Base-by-base conservation (phyloP, 169 alveolate genomes). In the Eimeria zaria region DNA sequence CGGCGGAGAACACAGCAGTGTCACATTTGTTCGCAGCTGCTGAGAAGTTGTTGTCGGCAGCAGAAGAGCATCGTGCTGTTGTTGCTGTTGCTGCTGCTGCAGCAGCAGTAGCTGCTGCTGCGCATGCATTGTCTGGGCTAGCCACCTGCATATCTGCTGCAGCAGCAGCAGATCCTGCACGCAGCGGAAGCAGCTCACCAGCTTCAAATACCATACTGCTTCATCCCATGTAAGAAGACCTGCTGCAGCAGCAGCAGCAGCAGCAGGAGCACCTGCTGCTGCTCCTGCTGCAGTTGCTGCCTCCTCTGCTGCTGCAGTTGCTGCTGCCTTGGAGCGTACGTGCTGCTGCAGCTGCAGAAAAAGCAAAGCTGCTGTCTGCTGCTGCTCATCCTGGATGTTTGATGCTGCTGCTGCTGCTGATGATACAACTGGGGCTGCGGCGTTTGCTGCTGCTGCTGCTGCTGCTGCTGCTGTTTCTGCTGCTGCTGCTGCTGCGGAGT, bases 141-240 rank as follows among this genome's bases (percentile, higher is more conserved):
- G 67, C 90, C 90, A 81, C 71, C 90, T 46, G 90, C 90, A 81
- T 27, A 81, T 48, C 30, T 81, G 90, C 90, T 81, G 90, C 71
- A 39, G 33, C 73, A 81, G 69, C 36, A 27, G 33, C 27, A 81
- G 24, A 39, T 81, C 90, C 33, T 81, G 90, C 27, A 81, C 53
- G 44, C 90, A 81, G 44, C 90, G 69, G 46, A 48, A 81, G 36
- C 90, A 27, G 90, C 90, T 81, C 44, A 81, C 48, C 73, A 81
- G 73, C 73, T 51, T 81, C 24, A 81, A n/a, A 39, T 81, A 81
- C 90, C 90, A 81, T 8, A 81, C 73, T 11, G 90, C 90, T 0
- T 81, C 90, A 27, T 51, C 55, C 90, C 90, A 81, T 18, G 90
- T 81, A 1, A 81, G 71, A 1, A 24, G 71, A 11, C 44, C 73